Evolutionary conservation across 2,329 filamentous ascomycete genomes (phyloP).

Genomic region (Dactylellina haptotyla): DNA sequence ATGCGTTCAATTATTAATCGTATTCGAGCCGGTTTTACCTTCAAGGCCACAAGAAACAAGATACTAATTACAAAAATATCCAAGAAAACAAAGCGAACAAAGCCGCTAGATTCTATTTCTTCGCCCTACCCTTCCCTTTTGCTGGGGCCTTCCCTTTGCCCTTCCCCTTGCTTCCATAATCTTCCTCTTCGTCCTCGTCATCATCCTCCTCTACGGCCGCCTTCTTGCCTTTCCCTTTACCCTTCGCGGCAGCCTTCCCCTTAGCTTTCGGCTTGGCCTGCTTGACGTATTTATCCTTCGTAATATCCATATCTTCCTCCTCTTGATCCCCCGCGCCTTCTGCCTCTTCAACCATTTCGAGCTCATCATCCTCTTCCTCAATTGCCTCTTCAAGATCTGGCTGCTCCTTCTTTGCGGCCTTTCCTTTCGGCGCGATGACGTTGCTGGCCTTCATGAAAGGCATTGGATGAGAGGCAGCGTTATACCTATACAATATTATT

Average conservation of each 20-base stretch:
- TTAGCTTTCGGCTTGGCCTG: constrained; percentile 77
- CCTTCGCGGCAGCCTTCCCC: constrained; percentile 65
- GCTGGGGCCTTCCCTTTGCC: constrained; percentile 34
- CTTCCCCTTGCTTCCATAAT: constrained; percentile 61
- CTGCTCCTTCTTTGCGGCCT: constrained; percentile 76
- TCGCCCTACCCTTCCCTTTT: constrained; percentile 34
- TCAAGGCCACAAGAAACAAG: not conserved
- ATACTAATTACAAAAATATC: constrained; percentile 6
- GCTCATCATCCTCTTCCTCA: constrained; percentile 84
- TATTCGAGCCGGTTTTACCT: too few relatives aligned
- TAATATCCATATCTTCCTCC: constrained; percentile 81
- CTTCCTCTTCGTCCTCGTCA: constrained; percentile 41
- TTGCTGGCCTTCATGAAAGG: constrained; percentile 95
- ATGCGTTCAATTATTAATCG: too few relatives aligned
- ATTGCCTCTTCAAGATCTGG: constrained; percentile 97
- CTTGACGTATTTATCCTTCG: constrained; percentile 96
- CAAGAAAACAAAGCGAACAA: not conserved
- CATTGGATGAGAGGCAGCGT: constrained; percentile 83
- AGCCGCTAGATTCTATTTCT: constrained; percentile 28
- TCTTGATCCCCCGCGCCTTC: constrained; percentile 72
- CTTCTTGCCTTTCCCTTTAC: constrained; percentile 60
- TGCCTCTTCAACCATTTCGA: constrained; percentile 68
- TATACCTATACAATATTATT: constrained; percentile 85
- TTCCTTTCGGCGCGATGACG: constrained; percentile 64
- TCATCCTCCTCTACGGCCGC: constrained; percentile 43